Percentiles rank a stretch among this genome's conserved stretches.
These are phyloP conservation scores for Penicillium paradoxum DNA, from an alignment of 495 filamentous ascomycete genomes.

Conservation along the genomic window DNA sequence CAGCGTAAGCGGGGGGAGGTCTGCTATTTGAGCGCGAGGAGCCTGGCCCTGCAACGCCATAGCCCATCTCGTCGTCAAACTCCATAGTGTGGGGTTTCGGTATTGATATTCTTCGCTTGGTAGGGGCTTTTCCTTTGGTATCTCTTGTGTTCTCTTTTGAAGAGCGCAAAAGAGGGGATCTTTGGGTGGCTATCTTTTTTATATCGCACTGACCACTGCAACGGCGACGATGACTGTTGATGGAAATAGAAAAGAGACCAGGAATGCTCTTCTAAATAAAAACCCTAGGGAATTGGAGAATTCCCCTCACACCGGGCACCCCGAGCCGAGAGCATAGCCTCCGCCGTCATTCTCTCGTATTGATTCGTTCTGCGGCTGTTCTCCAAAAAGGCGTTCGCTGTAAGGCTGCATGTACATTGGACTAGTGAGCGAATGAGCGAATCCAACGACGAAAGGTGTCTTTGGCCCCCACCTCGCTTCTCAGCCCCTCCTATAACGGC, in stretches of 20 bases:
- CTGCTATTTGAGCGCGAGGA: conserved; percentile 39
- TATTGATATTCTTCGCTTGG: not conserved
- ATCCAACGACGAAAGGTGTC: not conserved
- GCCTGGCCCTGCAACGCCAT: conserved; percentile 23
- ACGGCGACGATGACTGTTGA: not conserved
- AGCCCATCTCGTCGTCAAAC: conserved; percentile 30
- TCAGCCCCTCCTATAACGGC: conserved; percentile 2
- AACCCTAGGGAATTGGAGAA: not conserved
- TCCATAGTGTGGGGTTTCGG: conserved; percentile 22
- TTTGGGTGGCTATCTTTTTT: not conserved
- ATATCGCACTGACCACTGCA: not conserved
- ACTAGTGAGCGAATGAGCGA: conserved; percentile 13
- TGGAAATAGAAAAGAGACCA: not conserved
- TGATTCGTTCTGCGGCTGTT: conserved; percentile 1
- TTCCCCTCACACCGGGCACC: conserved; percentile 1
- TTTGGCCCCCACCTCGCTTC: conserved; percentile 18
- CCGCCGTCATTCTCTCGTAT: not conserved
- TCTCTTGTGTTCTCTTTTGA: not conserved
- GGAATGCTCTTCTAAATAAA: not conserved
- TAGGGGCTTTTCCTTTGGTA: not conserved
- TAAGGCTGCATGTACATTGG: conserved; percentile 30
- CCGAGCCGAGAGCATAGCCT: conserved; percentile 2
- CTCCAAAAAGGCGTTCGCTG: conserved; percentile 1
- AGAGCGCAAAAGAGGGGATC: not conserved
- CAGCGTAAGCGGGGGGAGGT: conserved; percentile 44